Base-by-base conservation (phyloP, 257 asterid species). In the Solanum sparsipilum region DNA sequence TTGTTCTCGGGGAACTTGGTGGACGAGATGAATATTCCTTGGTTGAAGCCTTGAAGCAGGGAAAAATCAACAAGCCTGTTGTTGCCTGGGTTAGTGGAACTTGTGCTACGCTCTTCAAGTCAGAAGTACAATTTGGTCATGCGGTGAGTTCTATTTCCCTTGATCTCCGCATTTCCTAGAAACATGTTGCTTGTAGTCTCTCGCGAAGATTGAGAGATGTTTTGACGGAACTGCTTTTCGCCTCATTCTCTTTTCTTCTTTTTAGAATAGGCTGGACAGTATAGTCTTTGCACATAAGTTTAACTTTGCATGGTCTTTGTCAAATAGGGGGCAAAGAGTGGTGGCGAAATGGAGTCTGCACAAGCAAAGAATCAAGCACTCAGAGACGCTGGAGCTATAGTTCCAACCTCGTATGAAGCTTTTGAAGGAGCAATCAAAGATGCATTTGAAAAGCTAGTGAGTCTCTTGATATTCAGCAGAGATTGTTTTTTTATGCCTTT, bases 81-180 rank as follows among this genome's bases (percentile, higher is more conserved):
- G 98, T 93, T 88, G 99, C 99, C 85, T 97, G 99, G 99, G 99
- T 97, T 89, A 97, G 99, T 91, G 99, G 99, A 89, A 97, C 99
- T 83, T 97, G 99, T 81, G 99, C 99, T 39, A 96, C 83, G 48
- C 99, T 97, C 90, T 97, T 97, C 94, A 97, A 96, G 90, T 97
- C 99, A n/a, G 99, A 97, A 96, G 99, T 97, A 48, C 99, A 97
- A 90, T 97, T 97, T 90, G 99, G 99, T 89, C 99, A 97, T 89
- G 99, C 99, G 94, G 99, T 97, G 91, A 95, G 98, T 89, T 73
- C 72, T 74, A 88, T 25, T 36, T 74, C 79, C 89, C 88, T 83
- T 84, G 27, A 41, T 73, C 21, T 39, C 67, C 2, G 2, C 32
- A 39, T 84, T 36, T 72, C 41, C 23, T 46, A 68, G 44, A 71